Evolutionary conservation across 495 filamentous ascomycete genomes (phyloP).

Genomic region (Aspergillus bridgeri): DNA sequence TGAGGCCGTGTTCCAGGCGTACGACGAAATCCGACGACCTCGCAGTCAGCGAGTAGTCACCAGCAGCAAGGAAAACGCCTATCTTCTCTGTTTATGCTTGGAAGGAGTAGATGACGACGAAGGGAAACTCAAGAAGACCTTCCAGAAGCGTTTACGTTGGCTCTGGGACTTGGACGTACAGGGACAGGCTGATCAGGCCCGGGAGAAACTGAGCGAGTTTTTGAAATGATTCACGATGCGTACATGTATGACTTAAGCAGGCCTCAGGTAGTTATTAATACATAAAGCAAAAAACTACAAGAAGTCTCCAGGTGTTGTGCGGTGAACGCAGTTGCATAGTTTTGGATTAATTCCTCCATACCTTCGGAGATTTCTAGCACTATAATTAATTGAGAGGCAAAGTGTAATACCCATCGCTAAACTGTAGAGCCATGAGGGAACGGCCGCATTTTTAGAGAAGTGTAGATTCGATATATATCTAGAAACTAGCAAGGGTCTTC

Average conservation of each 20-base stretch:
- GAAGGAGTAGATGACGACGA: constrained; percentile 44
- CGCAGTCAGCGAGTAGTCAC: constrained; percentile 47
- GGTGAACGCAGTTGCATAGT: too few relatives aligned
- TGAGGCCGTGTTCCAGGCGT: constrained; percentile 54
- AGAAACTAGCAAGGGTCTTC: too few relatives aligned
- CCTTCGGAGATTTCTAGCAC: too few relatives aligned
- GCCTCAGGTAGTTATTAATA: neutral
- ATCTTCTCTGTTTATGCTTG: constrained; percentile 40
- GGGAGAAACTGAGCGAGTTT: constrained; percentile 15
- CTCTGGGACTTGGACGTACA: constrained; percentile 45
- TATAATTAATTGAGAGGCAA: too few relatives aligned
- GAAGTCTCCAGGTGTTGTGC: too few relatives aligned
- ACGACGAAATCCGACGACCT: constrained; percentile 56
- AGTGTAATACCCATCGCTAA: too few relatives aligned
- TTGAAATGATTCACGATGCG: neutral
- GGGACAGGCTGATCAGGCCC: constrained; percentile 27
- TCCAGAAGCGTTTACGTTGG: constrained; percentile 46
- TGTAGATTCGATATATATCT: too few relatives aligned
- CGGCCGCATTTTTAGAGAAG: too few relatives aligned
- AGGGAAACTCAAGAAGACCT: constrained; percentile 35
- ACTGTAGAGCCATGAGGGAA: too few relatives aligned
- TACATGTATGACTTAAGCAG: neutral
- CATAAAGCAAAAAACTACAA: too few relatives aligned
- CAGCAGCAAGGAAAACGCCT: constrained; percentile 45
- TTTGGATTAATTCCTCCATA: too few relatives aligned